These are phyloP conservation scores for Colletotrichum tanaceti DNA, from an alignment of 2,329 filamentous ascomycete genomes.

Conservation along the genomic window DNA sequence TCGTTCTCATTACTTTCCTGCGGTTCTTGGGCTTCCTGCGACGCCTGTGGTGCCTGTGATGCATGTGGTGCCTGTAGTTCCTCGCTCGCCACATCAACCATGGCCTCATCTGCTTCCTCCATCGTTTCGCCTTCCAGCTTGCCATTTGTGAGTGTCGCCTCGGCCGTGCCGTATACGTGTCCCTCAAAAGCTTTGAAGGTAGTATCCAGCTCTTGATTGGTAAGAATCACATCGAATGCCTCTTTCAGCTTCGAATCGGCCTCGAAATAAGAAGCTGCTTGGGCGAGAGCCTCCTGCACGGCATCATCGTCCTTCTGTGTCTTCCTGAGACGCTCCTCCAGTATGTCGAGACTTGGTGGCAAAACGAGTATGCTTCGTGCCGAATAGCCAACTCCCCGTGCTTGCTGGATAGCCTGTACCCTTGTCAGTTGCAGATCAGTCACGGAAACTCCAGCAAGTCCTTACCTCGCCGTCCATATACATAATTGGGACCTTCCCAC, in stretches of 20 bases:
- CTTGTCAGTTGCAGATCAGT: slow-evolving; percentile 20
- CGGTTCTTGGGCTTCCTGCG: slow-evolving; percentile 3
- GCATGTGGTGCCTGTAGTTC: not conserved
- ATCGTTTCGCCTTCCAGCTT: slow-evolving; percentile 1
- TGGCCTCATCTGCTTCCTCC: slow-evolving; percentile 19
- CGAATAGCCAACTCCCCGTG: slow-evolving; percentile 66
- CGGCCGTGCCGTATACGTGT: slow-evolving; percentile 23
- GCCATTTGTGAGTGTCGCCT: slow-evolving; percentile 12
- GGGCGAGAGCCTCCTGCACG: slow-evolving; percentile 45
- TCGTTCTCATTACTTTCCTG: slow-evolving; percentile 1
- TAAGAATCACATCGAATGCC: slow-evolving; percentile 38
- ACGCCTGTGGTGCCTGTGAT: not conserved
- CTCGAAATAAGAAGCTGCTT: slow-evolving; percentile 44
- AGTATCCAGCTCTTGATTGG: slow-evolving; percentile 37
- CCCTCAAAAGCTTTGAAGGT: slow-evolving; percentile 31
- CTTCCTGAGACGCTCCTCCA: slow-evolving; percentile 46
- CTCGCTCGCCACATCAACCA: slow-evolving; percentile 30
- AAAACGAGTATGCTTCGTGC: slow-evolving; percentile 67
- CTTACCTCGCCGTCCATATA: slow-evolving; percentile 65
- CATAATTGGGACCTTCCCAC: slow-evolving; percentile 70
- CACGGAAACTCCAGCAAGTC: slow-evolving; percentile 38
- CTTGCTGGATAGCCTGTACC: slow-evolving; percentile 64
- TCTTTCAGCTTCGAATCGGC: slow-evolving; percentile 35
- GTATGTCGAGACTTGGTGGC: slow-evolving; percentile 50
- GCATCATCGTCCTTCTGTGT: slow-evolving; percentile 43